Conservation (phyloP, 2,329 filamentous ascomycete species). For the Moelleriella libera region DNA sequence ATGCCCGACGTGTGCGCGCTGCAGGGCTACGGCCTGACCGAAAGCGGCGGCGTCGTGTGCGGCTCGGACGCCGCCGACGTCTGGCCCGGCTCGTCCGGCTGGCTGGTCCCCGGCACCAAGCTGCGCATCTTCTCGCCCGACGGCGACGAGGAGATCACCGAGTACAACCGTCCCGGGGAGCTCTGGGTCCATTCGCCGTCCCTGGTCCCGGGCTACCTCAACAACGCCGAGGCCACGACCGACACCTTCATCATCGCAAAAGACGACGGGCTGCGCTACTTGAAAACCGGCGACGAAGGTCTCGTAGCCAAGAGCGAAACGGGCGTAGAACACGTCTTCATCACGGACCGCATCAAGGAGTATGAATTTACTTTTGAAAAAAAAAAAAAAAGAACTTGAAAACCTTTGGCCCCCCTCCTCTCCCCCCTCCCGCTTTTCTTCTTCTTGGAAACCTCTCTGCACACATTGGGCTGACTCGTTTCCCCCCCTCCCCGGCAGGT, state of each 20-base stretch:
- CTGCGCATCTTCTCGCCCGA: constrained; percentile 42
- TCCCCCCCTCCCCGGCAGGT: constrained; percentile 6
- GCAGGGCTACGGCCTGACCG: constrained; percentile 64
- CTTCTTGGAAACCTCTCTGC: not conserved
- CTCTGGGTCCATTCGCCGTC: constrained; percentile 63
- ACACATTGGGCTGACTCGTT: not conserved
- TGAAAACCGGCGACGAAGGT: constrained; percentile 72
- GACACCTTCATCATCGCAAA: constrained; percentile 52
- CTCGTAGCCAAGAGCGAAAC: constrained; percentile 31
- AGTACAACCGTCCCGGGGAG: constrained; percentile 59
- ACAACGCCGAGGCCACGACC: constrained; percentile 64
- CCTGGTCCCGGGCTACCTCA: constrained; percentile 65
- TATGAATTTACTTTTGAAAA: not conserved
- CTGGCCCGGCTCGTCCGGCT: constrained; percentile 58
- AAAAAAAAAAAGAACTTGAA: not conserved
- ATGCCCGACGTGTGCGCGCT: constrained; percentile 50
- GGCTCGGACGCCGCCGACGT: constrained; percentile 35
- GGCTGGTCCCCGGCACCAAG: constrained; percentile 48
- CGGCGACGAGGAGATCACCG: constrained; percentile 38
- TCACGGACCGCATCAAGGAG: constrained; percentile 62
- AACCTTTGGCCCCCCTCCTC: too few species aligned
- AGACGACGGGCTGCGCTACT: constrained; percentile 48
- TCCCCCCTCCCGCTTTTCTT: not conserved
- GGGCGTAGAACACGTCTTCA: constrained; percentile 64
- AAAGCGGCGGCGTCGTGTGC: constrained; percentile 30